Evolutionary conservation across 164 flowering plant genomes (phyloP), one percentile per base, ranked within the genome.

Genomic region (Vitis amurensis): DNA sequence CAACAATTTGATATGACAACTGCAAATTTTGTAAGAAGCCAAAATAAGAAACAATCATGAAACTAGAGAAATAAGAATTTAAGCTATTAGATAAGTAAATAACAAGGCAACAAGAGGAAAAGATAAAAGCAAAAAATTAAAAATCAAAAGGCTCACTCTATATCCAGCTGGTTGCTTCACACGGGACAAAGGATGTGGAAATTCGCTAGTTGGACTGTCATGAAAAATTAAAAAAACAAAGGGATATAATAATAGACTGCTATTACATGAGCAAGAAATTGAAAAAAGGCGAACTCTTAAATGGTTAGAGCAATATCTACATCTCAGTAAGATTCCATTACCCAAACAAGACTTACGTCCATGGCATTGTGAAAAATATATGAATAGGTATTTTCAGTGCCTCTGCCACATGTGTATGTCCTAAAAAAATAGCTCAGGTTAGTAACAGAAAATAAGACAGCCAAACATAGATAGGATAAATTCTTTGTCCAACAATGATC

Each of bases 281-380:
- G 16, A 68, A 53, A 12, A 61, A 47, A 13, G 29, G 31, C 12
- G 4, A 31, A 55, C 57, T 50, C 30, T 12, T 47, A 10, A 49
- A 27, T 17, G 17, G 9, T 19, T 14, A 47, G 2, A 51, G 14
- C 17, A 30, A 65, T 16, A 70, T 11, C 31, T 29, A 14, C 49
- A 31, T 68, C 50, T 56, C 47, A 67, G 67, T 61, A 51, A 73
- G 15, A 63, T 66, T 63, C 50, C 66, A 74, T 67, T 55, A 67
- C 60, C 72, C 55, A 80, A 63, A 63, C 55, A 77, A 77, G 68
- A 89, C 98, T 96, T 91, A 96, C 99, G 98, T 96, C 99, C 99
- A 96, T 61, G 99, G 99, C 98, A 96, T 96, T 9, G 99, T 96
- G 82, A 96, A 96, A 82, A 96, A 96, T 68, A 96, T 83, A 78